A percentile compares a stretch with the other conserved stretches of the same genome.
These are phyloP conservation scores for Candida mesenterica DNA, from an alignment of 1,139 yeast genomes.

Conservation along the genomic window DNA sequence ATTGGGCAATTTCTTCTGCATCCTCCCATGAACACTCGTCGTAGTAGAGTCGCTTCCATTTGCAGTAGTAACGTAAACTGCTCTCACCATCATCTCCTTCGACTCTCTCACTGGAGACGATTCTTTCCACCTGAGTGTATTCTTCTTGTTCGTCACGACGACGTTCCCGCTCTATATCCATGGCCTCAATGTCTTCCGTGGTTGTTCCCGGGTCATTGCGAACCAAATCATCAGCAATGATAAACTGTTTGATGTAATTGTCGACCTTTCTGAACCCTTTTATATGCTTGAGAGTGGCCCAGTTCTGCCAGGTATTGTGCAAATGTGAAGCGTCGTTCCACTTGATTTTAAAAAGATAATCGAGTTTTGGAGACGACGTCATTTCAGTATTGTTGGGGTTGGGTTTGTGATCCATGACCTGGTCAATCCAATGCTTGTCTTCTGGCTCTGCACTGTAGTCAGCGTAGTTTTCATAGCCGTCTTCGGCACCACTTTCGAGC, in stretches of 20 bases:
- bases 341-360: slow-evolving; percentile 68
- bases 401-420: slow-evolving; percentile 54
- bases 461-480: slow-evolving; percentile 32
- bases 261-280: slow-evolving; percentile 87
- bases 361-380: slow-evolving; percentile 56
- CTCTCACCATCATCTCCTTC: slow-evolving; percentile 57
- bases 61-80: slow-evolving; percentile 77
- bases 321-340: slow-evolving; percentile 89
- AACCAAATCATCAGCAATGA: slow-evolving; percentile 70
- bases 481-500: slow-evolving; percentile 54
- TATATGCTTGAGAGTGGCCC: slow-evolving; percentile 50
- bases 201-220: slow-evolving; percentile 79
- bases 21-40: slow-evolving; percentile 98
- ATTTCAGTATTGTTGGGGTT: slow-evolving; percentile 32
- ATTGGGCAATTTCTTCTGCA: slow-evolving; percentile 79
- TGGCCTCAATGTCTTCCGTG: slow-evolving; percentile 85
- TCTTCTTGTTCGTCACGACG: slow-evolving; percentile 81
- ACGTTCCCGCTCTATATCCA: slow-evolving; percentile 88
- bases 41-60: slow-evolving; percentile 91
- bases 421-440: slow-evolving; percentile 47
- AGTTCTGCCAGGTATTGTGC: slow-evolving; percentile 93
- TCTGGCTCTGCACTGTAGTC: slow-evolving; percentile 42
- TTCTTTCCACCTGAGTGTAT: slow-evolving; percentile 83
- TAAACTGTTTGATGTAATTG: slow-evolving; percentile 80
- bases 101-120: slow-evolving; percentile 81